Evolutionary conservation across 169 alveolate genomes (phyloP), one percentile per base, ranked within the genome.

Genomic region (Amoebophrya sp.): DNA sequence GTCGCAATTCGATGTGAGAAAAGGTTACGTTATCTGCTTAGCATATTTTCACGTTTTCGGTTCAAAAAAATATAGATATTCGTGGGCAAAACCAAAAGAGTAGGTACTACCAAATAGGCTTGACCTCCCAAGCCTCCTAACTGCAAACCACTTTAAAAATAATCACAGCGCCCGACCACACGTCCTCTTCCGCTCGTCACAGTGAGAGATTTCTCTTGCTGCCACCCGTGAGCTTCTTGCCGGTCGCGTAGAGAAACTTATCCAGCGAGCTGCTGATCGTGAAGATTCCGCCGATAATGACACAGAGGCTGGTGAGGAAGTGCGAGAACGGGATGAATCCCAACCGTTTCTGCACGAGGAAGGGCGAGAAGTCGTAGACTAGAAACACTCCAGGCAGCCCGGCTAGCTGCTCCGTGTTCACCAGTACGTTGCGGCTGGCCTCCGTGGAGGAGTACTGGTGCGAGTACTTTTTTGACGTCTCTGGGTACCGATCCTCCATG

Each of bases 331-430:
- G 83, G 12, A n/a, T 25, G 83, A 7, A 66, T 0, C 38, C 83
- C 38, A 66, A 2, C 10, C 35, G 29, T 25, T 66, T 66, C 83
- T 66, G 83, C 38, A 66, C 83, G 83, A 66, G 83, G 35, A 66
- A 66, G 39, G 83, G 83, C 10, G 83, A 66, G 32, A 66, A 66
- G 35, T 66, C 83, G 83, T 66, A 66, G 32, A 66, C 83, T 2
- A 66, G 83, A 25, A 66, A 66, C 1, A 66, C 83, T 1, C 83
- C 83, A 7, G 83, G 83, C 12, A 66, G 35, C 1, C 83, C 83
- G 83, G 83, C 83, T 12, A 66, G 83, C 18, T 66, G 83, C 35
- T 66, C 83, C 83, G 83, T 66, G 83, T 66, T 66, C 83, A 66
- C 83, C 38, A 66, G 83, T 3, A 66, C 83, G 83, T 66, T 66